Conservation (phyloP, 768 basidiomycete species). For the Leccinellum luteum region DNA sequence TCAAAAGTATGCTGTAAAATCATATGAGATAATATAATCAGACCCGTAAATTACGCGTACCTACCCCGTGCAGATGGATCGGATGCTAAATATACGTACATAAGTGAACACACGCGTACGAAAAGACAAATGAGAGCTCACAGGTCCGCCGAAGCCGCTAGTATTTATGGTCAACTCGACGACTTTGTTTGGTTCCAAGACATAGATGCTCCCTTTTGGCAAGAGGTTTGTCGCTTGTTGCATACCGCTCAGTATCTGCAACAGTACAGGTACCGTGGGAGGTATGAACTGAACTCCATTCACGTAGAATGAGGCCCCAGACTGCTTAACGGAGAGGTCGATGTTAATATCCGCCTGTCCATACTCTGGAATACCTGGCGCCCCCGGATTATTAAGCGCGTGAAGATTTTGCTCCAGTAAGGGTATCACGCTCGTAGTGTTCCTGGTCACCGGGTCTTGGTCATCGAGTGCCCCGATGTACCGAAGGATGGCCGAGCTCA, state of each 20-base stretch:
- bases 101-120: background rate
- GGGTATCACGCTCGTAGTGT: background rate
- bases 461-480: background rate
- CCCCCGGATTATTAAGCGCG: background rate
- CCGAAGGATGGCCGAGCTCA: background rate
- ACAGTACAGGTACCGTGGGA: background rate
- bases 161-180: background rate
- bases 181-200: background rate
- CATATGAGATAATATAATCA: background rate
- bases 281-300: background rate
- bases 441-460: background rate
- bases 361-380: background rate
- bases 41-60: too few relatives aligned
- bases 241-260: background rate
- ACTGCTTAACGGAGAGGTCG: background rate
- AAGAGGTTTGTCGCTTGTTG: background rate
- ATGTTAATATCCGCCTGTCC: background rate
- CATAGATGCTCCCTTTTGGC: background rate
- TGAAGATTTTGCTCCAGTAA: background rate
- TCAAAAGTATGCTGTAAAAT: background rate
- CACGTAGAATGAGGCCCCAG: background rate
- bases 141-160: background rate
- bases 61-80: background rate
- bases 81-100: background rate
- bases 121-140: background rate